Evolutionary conservation across 306 rosid genomes (phyloP).

Genomic region (Rosa multiflora): DNA sequence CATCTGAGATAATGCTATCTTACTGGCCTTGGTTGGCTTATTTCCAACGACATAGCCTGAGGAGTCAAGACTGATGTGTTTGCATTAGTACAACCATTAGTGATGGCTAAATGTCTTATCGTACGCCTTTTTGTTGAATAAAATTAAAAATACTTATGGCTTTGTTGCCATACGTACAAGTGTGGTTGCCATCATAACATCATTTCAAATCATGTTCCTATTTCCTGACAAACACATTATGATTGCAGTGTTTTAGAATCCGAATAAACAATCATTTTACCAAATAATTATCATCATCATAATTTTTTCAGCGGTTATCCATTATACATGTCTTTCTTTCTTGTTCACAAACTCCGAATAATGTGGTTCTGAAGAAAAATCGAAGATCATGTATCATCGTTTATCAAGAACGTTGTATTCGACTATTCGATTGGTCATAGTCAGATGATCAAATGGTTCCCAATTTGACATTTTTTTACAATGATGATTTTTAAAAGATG

Average conservation of each 20-base stretch:
- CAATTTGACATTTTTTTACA: background rate
- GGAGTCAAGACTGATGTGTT: constrained; percentile 1
- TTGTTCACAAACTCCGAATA: background rate
- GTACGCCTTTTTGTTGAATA: background rate
- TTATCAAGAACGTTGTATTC: background rate
- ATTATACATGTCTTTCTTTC: background rate
- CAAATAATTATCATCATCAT: background rate
- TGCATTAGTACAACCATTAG: constrained; percentile 5
- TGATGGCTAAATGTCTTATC: constrained; percentile 19
- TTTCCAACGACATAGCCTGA: background rate
- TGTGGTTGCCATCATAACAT: background rate
- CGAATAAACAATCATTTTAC: background rate
- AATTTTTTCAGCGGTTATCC: background rate
- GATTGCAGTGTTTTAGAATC: background rate
- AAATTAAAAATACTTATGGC: background rate
- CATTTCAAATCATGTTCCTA: background rate
- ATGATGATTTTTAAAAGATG: background rate
- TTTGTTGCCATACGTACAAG: background rate
- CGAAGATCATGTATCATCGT: background rate
- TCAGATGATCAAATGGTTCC: background rate
- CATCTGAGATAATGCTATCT: background rate
- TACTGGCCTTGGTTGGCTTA: background rate
- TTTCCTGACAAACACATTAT: background rate
- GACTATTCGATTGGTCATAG: background rate
- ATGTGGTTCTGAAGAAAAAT: background rate